phyloP scores from a whole-genome alignment of 306 rosid species.

The Clitoria ternatea region DNA sequence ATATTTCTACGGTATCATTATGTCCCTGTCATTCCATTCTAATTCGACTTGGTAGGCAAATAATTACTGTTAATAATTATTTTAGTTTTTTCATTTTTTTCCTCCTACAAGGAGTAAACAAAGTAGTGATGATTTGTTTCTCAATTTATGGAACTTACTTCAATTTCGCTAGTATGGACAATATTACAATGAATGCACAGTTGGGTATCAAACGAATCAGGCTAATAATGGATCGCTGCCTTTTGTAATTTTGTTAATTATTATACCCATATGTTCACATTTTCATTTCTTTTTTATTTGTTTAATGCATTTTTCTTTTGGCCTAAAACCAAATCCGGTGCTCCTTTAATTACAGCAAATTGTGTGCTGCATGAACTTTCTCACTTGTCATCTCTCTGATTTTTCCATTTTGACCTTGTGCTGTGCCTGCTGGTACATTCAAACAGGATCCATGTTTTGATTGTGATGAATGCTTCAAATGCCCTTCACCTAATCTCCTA shows the following conservation, averaged over 20 bases:
- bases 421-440: background rate
- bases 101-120: background rate
- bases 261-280: background rate
- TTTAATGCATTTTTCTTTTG: background rate
- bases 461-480: constrained; percentile 19
- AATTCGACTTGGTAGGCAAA: background rate
- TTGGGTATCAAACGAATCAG: background rate
- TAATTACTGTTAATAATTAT: background rate
- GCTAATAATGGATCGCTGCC: background rate
- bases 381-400: constrained; percentile 6
- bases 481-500: background rate
- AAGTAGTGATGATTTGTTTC: background rate
- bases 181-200: background rate
- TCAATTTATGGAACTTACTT: constrained; percentile 4
- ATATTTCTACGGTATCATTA: background rate
- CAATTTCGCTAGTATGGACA: background rate
- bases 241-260: background rate
- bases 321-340: constrained; percentile 2
- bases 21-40: background rate
- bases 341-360: background rate
- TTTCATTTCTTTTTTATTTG: constrained; percentile 6
- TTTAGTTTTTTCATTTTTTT: background rate
- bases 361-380: constrained; percentile 6
- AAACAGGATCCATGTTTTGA: background rate
- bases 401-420: background rate